Evolutionary conservation across 805 yeast species (phyloP).

Genomic region (Phaffomyces opuntiae): DNA sequence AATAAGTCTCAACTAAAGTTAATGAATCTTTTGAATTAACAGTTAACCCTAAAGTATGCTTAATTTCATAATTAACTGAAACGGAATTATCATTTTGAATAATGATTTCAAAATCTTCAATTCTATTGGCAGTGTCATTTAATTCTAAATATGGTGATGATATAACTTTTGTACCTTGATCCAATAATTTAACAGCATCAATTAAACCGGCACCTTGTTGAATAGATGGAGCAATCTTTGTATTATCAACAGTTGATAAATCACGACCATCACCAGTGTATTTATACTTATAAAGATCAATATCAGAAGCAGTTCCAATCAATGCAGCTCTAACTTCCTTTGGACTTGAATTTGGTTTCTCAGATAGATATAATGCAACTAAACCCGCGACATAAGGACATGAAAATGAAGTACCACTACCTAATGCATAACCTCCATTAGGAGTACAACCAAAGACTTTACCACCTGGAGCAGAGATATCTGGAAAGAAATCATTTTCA

Average conservation of each 20-base stretch:
- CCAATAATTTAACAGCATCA: constrained; percentile 9
- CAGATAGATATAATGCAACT: constrained; percentile 7
- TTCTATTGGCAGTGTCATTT: constrained; percentile 11
- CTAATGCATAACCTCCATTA: constrained; percentile 4
- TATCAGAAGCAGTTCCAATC: constrained; percentile 6
- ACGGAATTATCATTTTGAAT: constrained; percentile 9
- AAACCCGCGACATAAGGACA: constrained; percentile 15
- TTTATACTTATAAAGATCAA: background rate
- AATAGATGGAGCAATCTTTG: constrained; percentile 7
- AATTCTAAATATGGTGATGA: constrained; percentile 10
- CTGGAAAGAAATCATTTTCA: constrained; percentile 10
- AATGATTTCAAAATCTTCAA: constrained; percentile 8
- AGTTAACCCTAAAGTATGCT: constrained; percentile 7
- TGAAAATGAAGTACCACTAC: constrained; percentile 12
- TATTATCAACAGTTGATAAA: constrained; percentile 2
- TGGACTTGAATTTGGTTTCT: constrained; percentile 4
- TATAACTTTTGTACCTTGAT: constrained; percentile 2
- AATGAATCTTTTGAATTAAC: constrained; percentile 3
- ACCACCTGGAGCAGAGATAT: constrained; percentile 12
- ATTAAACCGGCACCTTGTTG: constrained; percentile 15
- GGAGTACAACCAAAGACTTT: constrained; percentile 6
- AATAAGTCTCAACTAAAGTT: constrained; percentile 2
- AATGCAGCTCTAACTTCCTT: constrained; percentile 3
- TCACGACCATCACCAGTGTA: background rate
- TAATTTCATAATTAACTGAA: constrained; percentile 8